Evolutionary conservation across 1,139 yeast genomes (phyloP).

Genomic region (Diutina scorzettiae): DNA sequence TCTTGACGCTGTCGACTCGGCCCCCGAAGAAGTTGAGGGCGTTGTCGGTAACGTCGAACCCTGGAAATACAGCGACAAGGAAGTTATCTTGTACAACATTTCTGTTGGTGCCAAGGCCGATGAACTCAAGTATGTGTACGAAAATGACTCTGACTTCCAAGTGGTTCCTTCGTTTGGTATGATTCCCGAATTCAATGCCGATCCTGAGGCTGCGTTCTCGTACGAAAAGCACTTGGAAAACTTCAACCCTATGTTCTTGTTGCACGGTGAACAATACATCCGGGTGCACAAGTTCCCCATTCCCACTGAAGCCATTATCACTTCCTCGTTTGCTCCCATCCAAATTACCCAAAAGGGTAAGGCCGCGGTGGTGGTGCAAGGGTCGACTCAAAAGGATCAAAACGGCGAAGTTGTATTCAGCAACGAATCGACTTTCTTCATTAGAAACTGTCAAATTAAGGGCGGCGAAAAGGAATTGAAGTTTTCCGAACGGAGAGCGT

Average conservation of each 20-base stretch:
- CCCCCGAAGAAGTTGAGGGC: constrained; percentile 16
- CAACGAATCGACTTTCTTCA: constrained; percentile 78
- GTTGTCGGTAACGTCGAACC: constrained; percentile 29
- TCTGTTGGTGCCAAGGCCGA: constrained; percentile 79
- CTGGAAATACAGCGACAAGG: constrained; percentile 30
- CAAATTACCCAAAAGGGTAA: constrained; percentile 80
- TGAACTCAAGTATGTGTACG: constrained; percentile 74
- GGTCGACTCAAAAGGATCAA: constrained; percentile 58
- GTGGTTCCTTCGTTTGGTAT: constrained; percentile 92
- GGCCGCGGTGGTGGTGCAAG: constrained; percentile 73
- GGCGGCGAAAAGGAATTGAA: constrained; percentile 37
- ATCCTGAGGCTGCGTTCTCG: constrained; percentile 35
- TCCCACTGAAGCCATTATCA: constrained; percentile 57
- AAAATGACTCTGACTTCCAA: constrained; percentile 66
- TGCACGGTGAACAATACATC: constrained; percentile 93
- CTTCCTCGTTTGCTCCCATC: constrained; percentile 54
- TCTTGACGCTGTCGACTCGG: constrained; percentile 50
- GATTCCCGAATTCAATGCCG: constrained; percentile 50
- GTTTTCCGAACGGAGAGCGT: constrained; percentile 37
- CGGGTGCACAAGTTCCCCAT: constrained; percentile 71
- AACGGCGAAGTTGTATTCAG: constrained; percentile 58
- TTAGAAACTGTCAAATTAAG: constrained; percentile 64
- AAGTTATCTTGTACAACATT: constrained; percentile 74
- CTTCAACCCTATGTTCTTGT: constrained; percentile 78
- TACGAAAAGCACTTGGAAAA: constrained; percentile 54